Base-by-base conservation (phyloP, 192 early-diverging fungal species). In the Coemansia sp. region DNA sequence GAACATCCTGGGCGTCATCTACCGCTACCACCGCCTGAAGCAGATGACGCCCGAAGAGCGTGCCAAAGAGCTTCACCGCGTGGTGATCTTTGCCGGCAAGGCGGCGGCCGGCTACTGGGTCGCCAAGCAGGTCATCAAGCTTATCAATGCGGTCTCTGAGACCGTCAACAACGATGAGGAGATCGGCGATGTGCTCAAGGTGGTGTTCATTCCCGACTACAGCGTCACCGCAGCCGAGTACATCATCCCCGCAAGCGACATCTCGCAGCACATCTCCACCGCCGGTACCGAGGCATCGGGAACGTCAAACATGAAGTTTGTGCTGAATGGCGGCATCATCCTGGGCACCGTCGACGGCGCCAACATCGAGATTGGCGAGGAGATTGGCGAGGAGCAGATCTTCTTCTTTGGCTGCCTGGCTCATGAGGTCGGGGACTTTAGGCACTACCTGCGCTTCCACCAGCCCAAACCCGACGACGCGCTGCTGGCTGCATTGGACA, bases 221-320 rank as follows among this genome's bases (percentile, higher is more conserved):
- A 97, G 95, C 73, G 97, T 99, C 33, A 97, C 96, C 0, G 85
- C 98, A 6, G 96, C 96, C 34, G 96, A 98, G 85, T 85, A 94
- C 63, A 92, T 99, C 66, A 91, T 96, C 75, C 97, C 97, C 4
- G 97, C 97, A 45, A 95, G 92, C 68, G 97, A 99, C 84, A 95
- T 99, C 65, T 99, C 97, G 49, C 96, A 99, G 87, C 97, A 99
- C 83, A 99, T 99, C 76, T 99, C 97, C 26, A 98, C 96, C 6
- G 97, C 97, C 18, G 97, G 97, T 64, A 99, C 95, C 12, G 97
- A 99, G 81, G 97, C 96, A 20, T 97, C 95, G 20, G 97, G 97
- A 55, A 99, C 97, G 10, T 97, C 95, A 20, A 99, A 99, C 87
- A 99, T 99, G 96, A 98, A 99, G 87, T 99, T 99, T 87, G 95